phyloP scores from a whole-genome alignment of 164 flowering plant species.

The Magnolia sinica region DNA sequence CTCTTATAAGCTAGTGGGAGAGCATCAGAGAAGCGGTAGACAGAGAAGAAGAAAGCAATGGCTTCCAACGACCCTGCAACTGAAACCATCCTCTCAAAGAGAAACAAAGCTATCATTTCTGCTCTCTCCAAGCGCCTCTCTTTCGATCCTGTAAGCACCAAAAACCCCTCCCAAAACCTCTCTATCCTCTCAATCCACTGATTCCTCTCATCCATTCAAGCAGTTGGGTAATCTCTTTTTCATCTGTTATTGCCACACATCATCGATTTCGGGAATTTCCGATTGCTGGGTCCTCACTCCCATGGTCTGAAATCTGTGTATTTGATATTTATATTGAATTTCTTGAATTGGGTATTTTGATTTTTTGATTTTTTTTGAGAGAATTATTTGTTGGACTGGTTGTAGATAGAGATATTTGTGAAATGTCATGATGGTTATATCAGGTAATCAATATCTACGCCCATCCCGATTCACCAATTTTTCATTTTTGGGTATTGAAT shows the following conservation, averaged over 20 bases:
- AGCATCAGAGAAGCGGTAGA: no score
- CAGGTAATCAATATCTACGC: no score
- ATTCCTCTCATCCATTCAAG: neutral
- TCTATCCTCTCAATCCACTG: neutral
- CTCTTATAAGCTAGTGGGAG: no score
- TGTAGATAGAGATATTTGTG: neutral
- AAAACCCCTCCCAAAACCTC: neutral
- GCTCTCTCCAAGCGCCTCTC: conserved; percentile 5
- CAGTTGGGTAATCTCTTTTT: neutral
- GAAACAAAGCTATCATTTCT: conserved; percentile 5
- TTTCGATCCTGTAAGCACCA: conserved; percentile 2
- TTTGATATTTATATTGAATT: neutral
- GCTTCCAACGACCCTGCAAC: neutral
- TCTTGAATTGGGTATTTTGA: neutral
- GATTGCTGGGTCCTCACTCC: neutral
- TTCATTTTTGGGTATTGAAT: no score
- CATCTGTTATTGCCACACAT: neutral
- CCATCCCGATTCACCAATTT: no score
- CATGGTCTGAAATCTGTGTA: neutral
- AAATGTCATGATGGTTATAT: no score
- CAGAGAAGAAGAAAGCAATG: neutral
- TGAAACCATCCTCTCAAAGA: conserved; percentile 1
- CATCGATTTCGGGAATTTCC: neutral
- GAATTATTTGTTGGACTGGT: neutral
- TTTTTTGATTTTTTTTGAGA: no score